phyloP scores from a whole-genome alignment of 306 rosid genomes.

The Quercus robur region DNA sequence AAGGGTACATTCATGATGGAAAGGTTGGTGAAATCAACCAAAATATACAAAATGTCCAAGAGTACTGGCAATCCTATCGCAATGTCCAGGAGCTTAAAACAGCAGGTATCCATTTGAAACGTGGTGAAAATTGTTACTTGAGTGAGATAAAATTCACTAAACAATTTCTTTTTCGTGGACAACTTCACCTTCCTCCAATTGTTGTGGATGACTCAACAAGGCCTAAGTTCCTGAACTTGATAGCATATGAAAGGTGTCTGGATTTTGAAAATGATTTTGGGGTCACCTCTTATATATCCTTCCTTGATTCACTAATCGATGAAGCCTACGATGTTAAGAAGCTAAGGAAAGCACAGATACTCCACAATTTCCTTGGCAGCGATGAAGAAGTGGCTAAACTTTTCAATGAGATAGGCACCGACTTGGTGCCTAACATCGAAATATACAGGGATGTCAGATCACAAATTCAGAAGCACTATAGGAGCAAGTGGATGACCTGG shows the following conservation, averaged over 20 bases:
- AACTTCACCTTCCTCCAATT: constrained; percentile 13
- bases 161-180: background rate
- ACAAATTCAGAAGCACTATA: background rate
- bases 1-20: rapidly evolving
- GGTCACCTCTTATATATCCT: constrained; percentile 19
- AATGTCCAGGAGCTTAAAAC: background rate
- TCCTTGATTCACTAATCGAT: constrained; percentile 41
- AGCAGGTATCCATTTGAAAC: background rate
- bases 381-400: constrained; percentile 35
- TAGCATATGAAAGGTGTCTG: constrained; percentile 41
- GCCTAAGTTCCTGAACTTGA: constrained; percentile 20
- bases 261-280: constrained; percentile 27
- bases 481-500: constrained; percentile 10
- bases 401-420: constrained; percentile 32
- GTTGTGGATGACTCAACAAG: background rate
- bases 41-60: no score
- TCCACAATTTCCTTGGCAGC: constrained; percentile 32
- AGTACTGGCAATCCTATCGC: background rate
- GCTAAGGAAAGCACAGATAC: constrained; percentile 4
- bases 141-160: background rate
- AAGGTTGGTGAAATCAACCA: no score
- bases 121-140: background rate
- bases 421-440: constrained; percentile 5
- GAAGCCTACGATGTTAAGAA: constrained; percentile 23
- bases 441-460: background rate